These are phyloP conservation scores for Nicotiana benthamiana DNA, from an alignment of 257 asterid genomes.

Conservation along the genomic window DNA sequence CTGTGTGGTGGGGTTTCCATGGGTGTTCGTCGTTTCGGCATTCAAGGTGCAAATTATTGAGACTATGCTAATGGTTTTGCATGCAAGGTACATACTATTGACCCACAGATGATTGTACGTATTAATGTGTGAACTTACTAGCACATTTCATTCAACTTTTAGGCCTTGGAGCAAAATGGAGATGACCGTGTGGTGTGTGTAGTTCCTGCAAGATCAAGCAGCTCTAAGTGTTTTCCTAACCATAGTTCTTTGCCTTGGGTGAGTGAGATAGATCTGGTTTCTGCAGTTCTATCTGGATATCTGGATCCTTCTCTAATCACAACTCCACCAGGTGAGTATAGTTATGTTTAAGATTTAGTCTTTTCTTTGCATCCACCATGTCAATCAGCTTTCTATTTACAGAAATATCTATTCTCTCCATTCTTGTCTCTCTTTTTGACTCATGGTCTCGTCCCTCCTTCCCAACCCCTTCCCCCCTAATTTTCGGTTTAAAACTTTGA, in stretches of 20 bases:
- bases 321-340: conserved; percentile 64
- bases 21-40: conserved; percentile 6
- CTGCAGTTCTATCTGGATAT: conserved; percentile 67
- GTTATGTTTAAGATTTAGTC: not conserved
- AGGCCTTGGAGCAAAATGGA: conserved; percentile 46
- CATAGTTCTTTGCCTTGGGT: conserved; percentile 44
- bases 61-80: not conserved
- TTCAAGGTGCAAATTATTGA: not conserved
- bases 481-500: not conserved
- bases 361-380: not conserved
- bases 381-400: not conserved
- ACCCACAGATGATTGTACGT: not conserved
- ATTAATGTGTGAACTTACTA: not conserved
- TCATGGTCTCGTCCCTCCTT: not conserved
- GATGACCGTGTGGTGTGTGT: conserved; percentile 39
- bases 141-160: conserved; percentile 1
- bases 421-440: not conserved
- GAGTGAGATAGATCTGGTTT: conserved; percentile 63
- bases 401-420: not conserved
- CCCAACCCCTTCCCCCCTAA: not conserved
- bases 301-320: conserved; percentile 56
- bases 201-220: conserved; percentile 45
- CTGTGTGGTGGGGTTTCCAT: not conserved
- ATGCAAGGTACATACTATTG: not conserved
- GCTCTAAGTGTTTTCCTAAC: conserved; percentile 22